A percentile compares a stretch with the other conserved stretches of the same genome.
Evolutionary conservation across 2,329 filamentous ascomycete genomes (phyloP).

Genomic region (Colletotrichum eremochloae): DNA sequence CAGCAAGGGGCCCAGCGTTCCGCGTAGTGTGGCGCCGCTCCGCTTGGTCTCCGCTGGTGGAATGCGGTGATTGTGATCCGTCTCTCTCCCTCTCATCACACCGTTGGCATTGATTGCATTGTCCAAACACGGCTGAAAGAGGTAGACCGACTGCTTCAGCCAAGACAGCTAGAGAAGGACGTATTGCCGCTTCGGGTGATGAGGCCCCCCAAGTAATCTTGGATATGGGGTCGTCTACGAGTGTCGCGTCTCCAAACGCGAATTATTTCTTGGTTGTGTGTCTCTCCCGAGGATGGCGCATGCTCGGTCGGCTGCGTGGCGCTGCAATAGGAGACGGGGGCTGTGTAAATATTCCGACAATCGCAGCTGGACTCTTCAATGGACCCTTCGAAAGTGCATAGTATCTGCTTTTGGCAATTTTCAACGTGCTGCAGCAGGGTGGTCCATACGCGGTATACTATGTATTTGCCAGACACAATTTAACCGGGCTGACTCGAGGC

Average conservation of each 20-base stretch:
- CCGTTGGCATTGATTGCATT: slow-evolving; percentile 5
- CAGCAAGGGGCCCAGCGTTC: neutral
- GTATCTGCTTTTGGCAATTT: neutral
- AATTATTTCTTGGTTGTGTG: neutral
- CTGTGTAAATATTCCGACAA: neutral
- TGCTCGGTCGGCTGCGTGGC: neutral
- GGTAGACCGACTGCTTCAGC: neutral
- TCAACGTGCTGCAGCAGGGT: too few relatives aligned
- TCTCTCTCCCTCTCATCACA: neutral
- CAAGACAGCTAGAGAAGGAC: slow-evolving; percentile 18
- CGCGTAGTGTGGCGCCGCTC: neutral
- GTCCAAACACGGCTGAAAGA: neutral
- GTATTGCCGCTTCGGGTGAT: slow-evolving; percentile 24
- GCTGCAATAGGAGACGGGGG: slow-evolving; percentile 14
- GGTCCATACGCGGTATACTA: neutral
- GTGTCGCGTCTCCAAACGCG: slow-evolving; percentile 31
- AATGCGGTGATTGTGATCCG: neutral
- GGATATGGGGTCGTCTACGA: slow-evolving; percentile 30
- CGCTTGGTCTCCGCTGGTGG: neutral
- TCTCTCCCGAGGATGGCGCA: slow-evolving; percentile 2
- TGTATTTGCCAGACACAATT: neutral
- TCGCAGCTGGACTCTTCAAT: neutral
- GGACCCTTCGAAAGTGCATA: neutral
- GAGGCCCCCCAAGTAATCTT: slow-evolving; percentile 23
- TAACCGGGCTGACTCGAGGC: neutral